Evolutionary conservation across 129 eudicot genomes (phyloP).

Genomic region (Lactuca sativa): DNA sequence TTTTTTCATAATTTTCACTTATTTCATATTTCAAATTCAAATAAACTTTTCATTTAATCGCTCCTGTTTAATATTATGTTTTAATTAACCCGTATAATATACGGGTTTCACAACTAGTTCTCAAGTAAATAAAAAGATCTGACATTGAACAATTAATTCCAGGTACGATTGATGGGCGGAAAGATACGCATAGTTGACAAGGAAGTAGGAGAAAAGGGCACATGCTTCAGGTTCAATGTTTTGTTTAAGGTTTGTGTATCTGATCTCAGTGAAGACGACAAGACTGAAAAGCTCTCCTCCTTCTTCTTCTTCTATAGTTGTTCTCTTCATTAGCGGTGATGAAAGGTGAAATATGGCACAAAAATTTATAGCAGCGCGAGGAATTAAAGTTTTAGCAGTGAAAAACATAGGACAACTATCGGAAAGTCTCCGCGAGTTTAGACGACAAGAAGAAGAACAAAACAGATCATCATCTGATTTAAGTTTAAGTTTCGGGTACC

Average conservation of each 20-base stretch:
- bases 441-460: slow-evolving; percentile 15
- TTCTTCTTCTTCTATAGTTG: slow-evolving; percentile 2
- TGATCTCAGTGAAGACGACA: slow-evolving; percentile 25
- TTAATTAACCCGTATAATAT: no score
- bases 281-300: slow-evolving; percentile 1
- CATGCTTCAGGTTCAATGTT: slow-evolving; percentile 56
- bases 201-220: slow-evolving; percentile 58
- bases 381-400: slow-evolving; percentile 43
- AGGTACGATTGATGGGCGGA: slow-evolving; percentile 90
- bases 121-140: not conserved
- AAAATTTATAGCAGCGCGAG: slow-evolving; percentile 42
- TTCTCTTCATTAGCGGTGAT: slow-evolving; percentile 38
- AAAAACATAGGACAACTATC: slow-evolving; percentile 40
- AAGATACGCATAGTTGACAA: slow-evolving; percentile 74
- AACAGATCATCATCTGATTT: slow-evolving; percentile 15
- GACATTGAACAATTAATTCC: not conserved
- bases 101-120: no score
- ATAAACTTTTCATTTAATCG: no score
- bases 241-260: slow-evolving; percentile 21
- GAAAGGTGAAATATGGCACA: slow-evolving; percentile 39
- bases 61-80: no score
- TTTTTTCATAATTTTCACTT: no score
- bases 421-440: slow-evolving; percentile 37
- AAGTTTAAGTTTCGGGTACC: slow-evolving; percentile 21
- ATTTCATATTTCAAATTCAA: no score